Percentiles rank a stretch among this genome's conserved stretches.
phyloP scores from a whole-genome alignment of 83 land plant species.

The Diphasiastrum complanatum region DNA sequence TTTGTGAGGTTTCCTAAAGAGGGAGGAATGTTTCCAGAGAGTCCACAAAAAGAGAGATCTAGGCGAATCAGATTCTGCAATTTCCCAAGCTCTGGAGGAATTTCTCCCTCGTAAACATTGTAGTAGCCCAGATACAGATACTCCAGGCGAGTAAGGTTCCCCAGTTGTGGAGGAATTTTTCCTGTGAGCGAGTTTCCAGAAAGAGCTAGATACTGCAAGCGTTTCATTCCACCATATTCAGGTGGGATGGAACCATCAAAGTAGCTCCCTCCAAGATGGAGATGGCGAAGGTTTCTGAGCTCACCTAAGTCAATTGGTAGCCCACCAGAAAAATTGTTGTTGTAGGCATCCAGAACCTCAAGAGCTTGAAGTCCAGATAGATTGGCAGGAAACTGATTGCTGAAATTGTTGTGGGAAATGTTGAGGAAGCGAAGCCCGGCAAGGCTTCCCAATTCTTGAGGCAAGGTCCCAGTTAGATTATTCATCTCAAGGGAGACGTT shows the following conservation, averaged over 20 bases:
- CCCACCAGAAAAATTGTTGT: neutral
- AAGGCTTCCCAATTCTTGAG: conserved; percentile 39
- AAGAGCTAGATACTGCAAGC: neutral
- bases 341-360: conserved; percentile 3
- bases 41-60: neutral
- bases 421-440: conserved; percentile 63
- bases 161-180: neutral
- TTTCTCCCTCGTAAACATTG: neutral
- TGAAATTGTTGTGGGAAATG: conserved; percentile 50
- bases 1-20: no score
- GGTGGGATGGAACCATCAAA: conserved; percentile 1
- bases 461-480: conserved; percentile 46
- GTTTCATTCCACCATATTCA: neutral
- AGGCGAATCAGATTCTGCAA: neutral
- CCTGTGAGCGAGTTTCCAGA: conserved; percentile 1
- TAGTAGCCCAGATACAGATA: no score
- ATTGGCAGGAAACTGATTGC: no score
- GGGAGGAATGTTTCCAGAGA: neutral
- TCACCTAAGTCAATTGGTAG: neutral
- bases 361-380: neutral
- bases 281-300: neutral
- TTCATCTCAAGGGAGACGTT: conserved; percentile 57
- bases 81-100: conserved; percentile 1
- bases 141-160: neutral
- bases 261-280: conserved; percentile 5